These are phyloP conservation scores for Ramaria sp. DNA, from an alignment of 768 basidiomycete species.

Conservation along the genomic window DNA sequence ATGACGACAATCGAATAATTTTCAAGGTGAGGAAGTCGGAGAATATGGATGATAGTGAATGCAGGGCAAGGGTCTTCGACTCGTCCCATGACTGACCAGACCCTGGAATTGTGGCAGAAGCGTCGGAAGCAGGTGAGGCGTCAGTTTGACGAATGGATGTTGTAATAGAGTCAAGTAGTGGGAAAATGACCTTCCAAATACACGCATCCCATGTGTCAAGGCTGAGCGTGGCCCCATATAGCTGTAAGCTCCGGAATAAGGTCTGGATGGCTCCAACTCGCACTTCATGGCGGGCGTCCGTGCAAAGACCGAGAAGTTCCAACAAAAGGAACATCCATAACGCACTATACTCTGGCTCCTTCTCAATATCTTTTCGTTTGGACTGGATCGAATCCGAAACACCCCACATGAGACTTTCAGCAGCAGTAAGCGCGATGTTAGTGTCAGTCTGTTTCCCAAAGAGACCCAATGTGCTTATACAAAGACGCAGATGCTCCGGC, in stretches of 20 bases:
- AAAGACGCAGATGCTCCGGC: conserved; percentile 70
- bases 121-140: conserved; percentile 3
- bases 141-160: conserved; percentile 35
- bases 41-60: conserved; percentile 77
- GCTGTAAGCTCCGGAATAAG: conserved; percentile 83
- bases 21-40: conserved; percentile 66
- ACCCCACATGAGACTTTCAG: conserved; percentile 88
- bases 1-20: conserved; percentile 63
- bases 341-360: conserved; percentile 62
- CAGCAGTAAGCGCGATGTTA: conserved; percentile 91
- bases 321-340: conserved; percentile 91
- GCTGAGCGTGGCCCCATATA: conserved; percentile 83
- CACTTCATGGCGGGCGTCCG: conserved; percentile 77
- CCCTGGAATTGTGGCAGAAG: conserved; percentile 11
- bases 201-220: conserved; percentile 81
- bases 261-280: conserved; percentile 93
- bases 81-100: conserved; percentile 65
- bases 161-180: conserved; percentile 64
- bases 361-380: conserved; percentile 54
- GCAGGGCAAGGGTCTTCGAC: conserved; percentile 74
- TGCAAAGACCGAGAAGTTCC: conserved; percentile 74
- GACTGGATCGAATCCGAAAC: conserved; percentile 92
- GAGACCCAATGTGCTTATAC: conserved; percentile 82
- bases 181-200: conserved; percentile 86
- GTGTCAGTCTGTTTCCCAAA: conserved; percentile 92